phyloP scores from a whole-genome alignment of 495 filamentous ascomycete genomes.

The Hypomontagnella submonticulosa region DNA sequence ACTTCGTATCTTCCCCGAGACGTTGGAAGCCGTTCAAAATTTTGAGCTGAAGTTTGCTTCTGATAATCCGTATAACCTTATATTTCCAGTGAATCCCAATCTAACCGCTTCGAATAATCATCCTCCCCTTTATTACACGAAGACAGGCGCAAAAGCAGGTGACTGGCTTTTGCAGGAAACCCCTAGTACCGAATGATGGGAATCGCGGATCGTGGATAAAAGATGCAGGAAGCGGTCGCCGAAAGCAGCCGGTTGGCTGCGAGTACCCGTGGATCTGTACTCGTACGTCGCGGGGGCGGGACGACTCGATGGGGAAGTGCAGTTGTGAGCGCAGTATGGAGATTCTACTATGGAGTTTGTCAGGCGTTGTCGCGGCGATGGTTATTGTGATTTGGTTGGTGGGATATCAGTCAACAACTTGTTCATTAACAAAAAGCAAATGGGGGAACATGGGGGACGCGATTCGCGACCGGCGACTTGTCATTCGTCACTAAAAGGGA shows the following conservation, averaged over 20 bases:
- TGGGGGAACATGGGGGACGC: conserved; percentile 38
- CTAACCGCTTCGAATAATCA: conserved; percentile 18
- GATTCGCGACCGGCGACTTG: conserved; percentile 47
- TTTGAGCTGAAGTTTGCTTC: conserved; percentile 15
- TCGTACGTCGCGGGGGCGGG: background rate
- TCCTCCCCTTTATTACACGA: conserved; percentile 32
- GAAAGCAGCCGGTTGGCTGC: conserved; percentile 39
- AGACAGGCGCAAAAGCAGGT: conserved; percentile 12
- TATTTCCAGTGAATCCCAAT: conserved; percentile 27
- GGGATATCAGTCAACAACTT: conserved; percentile 42
- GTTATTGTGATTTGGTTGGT: conserved; percentile 39
- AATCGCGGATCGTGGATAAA: conserved; percentile 13
- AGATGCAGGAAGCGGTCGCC: conserved; percentile 18
- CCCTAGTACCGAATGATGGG: conserved; percentile 21
- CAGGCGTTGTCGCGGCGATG: conserved; percentile 43
- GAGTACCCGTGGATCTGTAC: conserved; percentile 14
- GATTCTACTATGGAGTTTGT: conserved; percentile 30
- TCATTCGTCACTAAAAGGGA: conserved; percentile 31
- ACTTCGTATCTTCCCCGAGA: conserved; percentile 6
- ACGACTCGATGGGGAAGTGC: background rate
- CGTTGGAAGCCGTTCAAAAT: conserved; percentile 23
- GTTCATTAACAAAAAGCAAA: conserved; percentile 28
- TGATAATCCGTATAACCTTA: conserved; percentile 17
- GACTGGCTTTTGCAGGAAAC: conserved; percentile 16
- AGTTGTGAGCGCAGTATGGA: conserved; percentile 15